phyloP scores from a whole-genome alignment of 768 basidiomycete species.

The Coprinopsis strossmayeri region DNA sequence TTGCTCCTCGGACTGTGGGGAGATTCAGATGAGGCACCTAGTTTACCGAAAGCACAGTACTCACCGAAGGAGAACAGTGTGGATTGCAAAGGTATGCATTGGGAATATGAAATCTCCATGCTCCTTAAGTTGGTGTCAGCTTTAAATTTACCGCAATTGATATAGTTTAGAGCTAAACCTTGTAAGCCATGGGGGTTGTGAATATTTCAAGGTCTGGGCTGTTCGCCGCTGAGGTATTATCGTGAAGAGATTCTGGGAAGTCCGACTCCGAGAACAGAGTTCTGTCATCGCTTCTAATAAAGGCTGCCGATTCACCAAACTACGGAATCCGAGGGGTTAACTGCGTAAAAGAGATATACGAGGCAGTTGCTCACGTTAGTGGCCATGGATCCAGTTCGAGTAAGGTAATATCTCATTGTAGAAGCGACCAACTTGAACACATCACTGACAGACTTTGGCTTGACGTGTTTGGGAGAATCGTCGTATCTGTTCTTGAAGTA shows the following conservation, averaged over 20 bases:
- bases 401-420: conserved; percentile 34
- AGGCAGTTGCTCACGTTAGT: conserved; percentile 48
- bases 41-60: conserved; percentile 3
- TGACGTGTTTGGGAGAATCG: conserved; percentile 33
- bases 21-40: background rate
- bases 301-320: conserved; percentile 46
- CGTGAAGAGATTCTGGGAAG: conserved; percentile 24
- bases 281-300: conserved; percentile 44
- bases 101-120: conserved; percentile 30
- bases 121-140: conserved; percentile 17
- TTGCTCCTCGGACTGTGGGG: conserved; percentile 29
- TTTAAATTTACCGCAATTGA: background rate
- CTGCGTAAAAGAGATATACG: too few relatives aligned
- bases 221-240: conserved; percentile 31
- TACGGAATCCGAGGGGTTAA: conserved; percentile 17
- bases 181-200: conserved; percentile 32
- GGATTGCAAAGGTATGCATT: conserved; percentile 31
- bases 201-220: conserved; percentile 40
- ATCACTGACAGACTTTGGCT: conserved; percentile 21
- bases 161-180: conserved; percentile 16
- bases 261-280: conserved; percentile 34
- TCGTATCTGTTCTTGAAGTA: conserved; percentile 46
- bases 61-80: conserved; percentile 31
- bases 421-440: conserved; percentile 25
- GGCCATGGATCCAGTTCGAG: conserved; percentile 42